Conservation (phyloP, 768 basidiomycete genomes). For the Tricholoma matsutake region DNA sequence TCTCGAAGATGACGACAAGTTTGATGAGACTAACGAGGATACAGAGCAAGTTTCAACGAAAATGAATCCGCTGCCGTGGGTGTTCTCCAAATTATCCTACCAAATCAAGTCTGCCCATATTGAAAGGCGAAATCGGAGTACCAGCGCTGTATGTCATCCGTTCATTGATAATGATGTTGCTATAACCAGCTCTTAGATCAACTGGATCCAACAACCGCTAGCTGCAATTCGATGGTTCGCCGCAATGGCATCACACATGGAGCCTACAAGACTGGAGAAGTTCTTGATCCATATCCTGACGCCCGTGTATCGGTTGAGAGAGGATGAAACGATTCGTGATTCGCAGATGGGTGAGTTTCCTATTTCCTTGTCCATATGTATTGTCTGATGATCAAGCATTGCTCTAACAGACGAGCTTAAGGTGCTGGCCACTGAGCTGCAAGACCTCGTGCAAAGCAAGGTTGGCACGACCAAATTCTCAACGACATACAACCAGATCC, state of each 20-base stretch:
- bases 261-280: conserved; percentile 48
- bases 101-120: conserved; percentile 78
- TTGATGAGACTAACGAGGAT: conserved; percentile 28
- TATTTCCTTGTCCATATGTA: not conserved
- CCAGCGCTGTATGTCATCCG: conserved; percentile 37
- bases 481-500: conserved; percentile 71
- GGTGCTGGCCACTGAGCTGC: conserved; percentile 74
- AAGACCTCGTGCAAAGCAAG: conserved; percentile 83
- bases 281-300: conserved; percentile 84
- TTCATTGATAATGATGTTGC: not conserved
- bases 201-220: conserved; percentile 81
- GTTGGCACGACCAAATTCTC: conserved; percentile 89
- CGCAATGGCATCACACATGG: conserved; percentile 79
- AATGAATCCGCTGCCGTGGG: conserved; percentile 74
- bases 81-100: conserved; percentile 93
- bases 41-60: conserved; percentile 29
- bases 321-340: conserved; percentile 84
- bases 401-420: conserved; percentile 70
- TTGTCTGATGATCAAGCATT: not conserved
- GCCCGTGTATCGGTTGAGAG: conserved; percentile 82
- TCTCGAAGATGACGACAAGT: conserved; percentile 20
- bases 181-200: conserved; percentile 43
- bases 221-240: conserved; percentile 91
- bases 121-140: conserved; percentile 54
- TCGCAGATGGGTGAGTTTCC: conserved; percentile 63